Evolutionary conservation across 345 rosid genomes (phyloP).

Genomic region (Excoecaria cochinchinensis): DNA sequence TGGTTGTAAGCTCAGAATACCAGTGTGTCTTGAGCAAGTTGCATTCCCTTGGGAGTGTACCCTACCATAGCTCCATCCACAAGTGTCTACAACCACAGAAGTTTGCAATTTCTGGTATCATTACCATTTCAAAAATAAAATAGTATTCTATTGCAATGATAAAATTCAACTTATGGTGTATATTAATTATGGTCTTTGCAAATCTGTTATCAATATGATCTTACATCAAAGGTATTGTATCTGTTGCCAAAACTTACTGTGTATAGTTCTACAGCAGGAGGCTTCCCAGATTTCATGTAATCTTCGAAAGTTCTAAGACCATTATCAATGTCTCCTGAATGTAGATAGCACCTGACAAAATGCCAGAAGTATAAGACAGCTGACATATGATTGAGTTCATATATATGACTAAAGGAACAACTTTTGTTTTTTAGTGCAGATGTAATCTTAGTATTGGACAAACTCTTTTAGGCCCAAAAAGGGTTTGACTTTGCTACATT

Average conservation of each 20-base stretch:
- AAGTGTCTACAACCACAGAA: constrained; percentile 55
- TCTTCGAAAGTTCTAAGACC: constrained; percentile 66
- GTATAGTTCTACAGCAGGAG: constrained; percentile 54
- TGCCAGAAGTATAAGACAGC: not conserved
- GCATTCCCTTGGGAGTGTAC: constrained; percentile 80
- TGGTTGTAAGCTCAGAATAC: constrained; percentile 32
- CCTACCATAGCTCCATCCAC: constrained; percentile 88
- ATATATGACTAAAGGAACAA: not conserved
- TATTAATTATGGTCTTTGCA: not conserved
- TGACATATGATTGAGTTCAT: not conserved
- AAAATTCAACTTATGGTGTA: not conserved
- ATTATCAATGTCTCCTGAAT: constrained; percentile 62
- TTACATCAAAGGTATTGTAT: not conserved
- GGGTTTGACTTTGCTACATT: not conserved
- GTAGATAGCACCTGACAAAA: constrained; percentile 72
- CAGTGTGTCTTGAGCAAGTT: constrained; percentile 81
- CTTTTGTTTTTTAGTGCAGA: not conserved
- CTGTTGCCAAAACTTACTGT: constrained; percentile 44
- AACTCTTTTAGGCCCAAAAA: not conserved
- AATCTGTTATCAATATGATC: too few species aligned
- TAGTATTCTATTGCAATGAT: not conserved
- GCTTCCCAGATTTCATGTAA: constrained; percentile 50
- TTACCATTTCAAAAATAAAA: constrained; percentile 1
- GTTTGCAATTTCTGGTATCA: not conserved
- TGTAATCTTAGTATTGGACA: not conserved